Conservation (phyloP, 1,284 basidiomycete genomes). For the Macrocystidia cucumis region DNA sequence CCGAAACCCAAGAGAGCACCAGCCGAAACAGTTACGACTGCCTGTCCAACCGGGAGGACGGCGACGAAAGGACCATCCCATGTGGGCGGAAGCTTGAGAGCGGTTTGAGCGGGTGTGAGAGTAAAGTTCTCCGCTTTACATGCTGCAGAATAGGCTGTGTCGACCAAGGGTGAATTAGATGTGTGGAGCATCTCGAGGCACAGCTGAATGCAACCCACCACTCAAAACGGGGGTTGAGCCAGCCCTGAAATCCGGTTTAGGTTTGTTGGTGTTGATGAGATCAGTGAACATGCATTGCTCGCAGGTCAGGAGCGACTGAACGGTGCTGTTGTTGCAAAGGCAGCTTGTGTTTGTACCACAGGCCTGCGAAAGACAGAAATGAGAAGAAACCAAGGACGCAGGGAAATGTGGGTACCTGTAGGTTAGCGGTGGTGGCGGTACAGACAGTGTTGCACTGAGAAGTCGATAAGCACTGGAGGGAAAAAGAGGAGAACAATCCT, state of each 20-base stretch:
- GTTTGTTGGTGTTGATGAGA: constrained; percentile 41
- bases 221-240: constrained; percentile 48
- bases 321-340: constrained; percentile 38
- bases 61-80: constrained; percentile 56
- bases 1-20: constrained; percentile 37
- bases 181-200: no score
- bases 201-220: no score
- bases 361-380: constrained; percentile 11
- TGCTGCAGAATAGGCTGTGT: constrained; percentile 38
- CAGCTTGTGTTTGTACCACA: constrained; percentile 36
- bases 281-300: constrained; percentile 58
- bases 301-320: constrained; percentile 35
- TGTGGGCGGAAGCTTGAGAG: constrained; percentile 34
- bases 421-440: constrained; percentile 21
- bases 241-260: constrained; percentile 37
- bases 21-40: constrained; percentile 37
- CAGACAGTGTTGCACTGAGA: constrained; percentile 40
- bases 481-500: constrained; percentile 14
- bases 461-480: constrained; percentile 6
- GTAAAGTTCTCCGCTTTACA: constrained; percentile 31
- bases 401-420: constrained; percentile 15
- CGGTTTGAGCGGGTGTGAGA: constrained; percentile 25
- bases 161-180: no score
- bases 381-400: no score
- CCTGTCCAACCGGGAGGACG: constrained; percentile 30